Base-by-base conservation (phyloP, 139 green algal genomes). In the Micromonas pusilla region DNA sequence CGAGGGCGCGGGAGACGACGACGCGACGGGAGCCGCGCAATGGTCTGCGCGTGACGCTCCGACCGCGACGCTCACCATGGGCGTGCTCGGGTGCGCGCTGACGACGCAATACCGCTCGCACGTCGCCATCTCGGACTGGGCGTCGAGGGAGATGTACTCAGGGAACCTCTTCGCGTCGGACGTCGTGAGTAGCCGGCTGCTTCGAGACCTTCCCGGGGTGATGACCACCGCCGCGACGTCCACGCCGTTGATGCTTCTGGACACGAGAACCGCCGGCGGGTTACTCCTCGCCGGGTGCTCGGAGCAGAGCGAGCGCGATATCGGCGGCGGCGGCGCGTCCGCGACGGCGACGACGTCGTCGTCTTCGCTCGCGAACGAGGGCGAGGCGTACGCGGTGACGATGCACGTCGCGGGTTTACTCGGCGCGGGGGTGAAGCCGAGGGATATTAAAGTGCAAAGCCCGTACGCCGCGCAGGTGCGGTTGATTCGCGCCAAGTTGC, bases 391-490 rank as follows among this genome's bases (percentile, higher is more conserved):
- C 16, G 23, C 70, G 9, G 84, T 87, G 0, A 66, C 62, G 33
- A 23, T 31, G 9, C 84, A 88, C 75, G 76, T 86, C 3, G 19
- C 19, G 4, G 16, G n/a, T 19, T 72, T 87, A 1, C 62, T 87
- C 1, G 26, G 52, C 2, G 70, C 80, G 23, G 83, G 80, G 38
- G 57, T 86, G 25, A 32, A 6, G 20, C 70, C 76, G 6, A 38
- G 9, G 21, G 39, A 60, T 39, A 82, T 88, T 3, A 83, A 45
- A 0, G 84, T 88, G 32, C 53, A 79, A 30, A 81, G 73, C 1
- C 84, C 84, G 16, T 88, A 88, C 72, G 34, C 53, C 5, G 84
- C 84, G 20, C 84, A 88, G 38, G 84, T 88, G 45, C 38, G 76
- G 30, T 33, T 87, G 73, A 33, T 88, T 25, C 66, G 54, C 28